phyloP scores from a whole-genome alignment of 139 green algal species.

The Volvox africanus region DNA sequence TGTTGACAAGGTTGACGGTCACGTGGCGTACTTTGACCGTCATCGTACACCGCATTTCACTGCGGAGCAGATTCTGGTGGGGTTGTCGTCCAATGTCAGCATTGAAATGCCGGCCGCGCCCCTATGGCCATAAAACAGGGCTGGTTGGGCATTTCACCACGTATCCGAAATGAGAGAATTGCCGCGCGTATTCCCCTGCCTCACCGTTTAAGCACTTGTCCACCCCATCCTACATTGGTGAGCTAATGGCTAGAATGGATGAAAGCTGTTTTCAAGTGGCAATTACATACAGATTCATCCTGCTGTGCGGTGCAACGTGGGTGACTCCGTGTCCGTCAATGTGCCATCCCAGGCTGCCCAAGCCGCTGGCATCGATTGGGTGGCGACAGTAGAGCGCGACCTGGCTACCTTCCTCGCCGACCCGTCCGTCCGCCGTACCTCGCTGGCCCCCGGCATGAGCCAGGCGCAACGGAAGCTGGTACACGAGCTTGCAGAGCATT shows the following conservation, averaged over 20 bases:
- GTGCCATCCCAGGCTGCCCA: background rate
- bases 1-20: constrained; percentile 55
- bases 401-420: constrained; percentile 67
- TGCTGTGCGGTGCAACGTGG: background rate
- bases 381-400: constrained; percentile 69
- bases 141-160: no score
- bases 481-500: constrained; percentile 74
- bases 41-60: constrained; percentile 59
- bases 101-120: no score
- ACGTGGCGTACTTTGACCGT: constrained; percentile 69
- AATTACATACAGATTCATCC: no score
- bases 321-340: background rate
- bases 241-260: no score
- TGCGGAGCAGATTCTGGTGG: constrained; percentile 56
- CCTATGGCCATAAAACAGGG: no score
- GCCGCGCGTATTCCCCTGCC: no score
- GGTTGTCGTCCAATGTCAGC: background rate
- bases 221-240: no score
- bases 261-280: no score
- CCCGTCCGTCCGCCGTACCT: constrained; percentile 42
- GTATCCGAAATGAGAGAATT: no score
- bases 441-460: constrained; percentile 60
- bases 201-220: no score
- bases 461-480: constrained; percentile 62
- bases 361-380: constrained; percentile 13